These are phyloP conservation scores for Auricularia sp. DNA, from an alignment of 768 basidiomycete genomes.

Conservation along the genomic window DNA sequence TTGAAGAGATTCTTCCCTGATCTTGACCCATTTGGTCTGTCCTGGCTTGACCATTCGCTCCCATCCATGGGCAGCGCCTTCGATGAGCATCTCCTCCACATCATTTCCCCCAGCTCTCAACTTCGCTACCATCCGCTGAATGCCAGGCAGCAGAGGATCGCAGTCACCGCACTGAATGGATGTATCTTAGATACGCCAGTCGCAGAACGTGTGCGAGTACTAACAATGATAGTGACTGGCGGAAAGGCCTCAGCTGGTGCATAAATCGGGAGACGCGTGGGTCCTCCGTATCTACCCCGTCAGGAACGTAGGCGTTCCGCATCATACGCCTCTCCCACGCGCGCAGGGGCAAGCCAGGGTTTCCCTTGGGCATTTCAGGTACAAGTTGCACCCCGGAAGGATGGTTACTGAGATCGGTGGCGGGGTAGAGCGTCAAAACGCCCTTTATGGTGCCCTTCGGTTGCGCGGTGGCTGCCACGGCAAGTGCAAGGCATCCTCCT, in stretches of 20 bases:
- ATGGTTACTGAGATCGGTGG: background rate
- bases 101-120: conserved; percentile 1
- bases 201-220: background rate
- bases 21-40: background rate
- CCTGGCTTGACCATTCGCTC: background rate
- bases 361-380: background rate
- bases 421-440: conserved; percentile 1
- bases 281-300: background rate
- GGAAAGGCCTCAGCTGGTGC: conserved; percentile 2
- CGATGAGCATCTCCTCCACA: background rate
- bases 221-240: background rate
- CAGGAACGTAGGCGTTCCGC: background rate
- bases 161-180: background rate
- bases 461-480: background rate
- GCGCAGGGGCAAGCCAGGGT: background rate
- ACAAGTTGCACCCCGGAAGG: background rate
- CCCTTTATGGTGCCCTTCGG: conserved; percentile 1
- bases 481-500: background rate
- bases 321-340: background rate
- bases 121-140: background rate
- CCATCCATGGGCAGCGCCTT: conserved; percentile 4
- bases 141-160: conserved; percentile 1
- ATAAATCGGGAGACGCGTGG: conserved; percentile 2
- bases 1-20: background rate
- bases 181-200: too few relatives aligned